A percentile compares a stretch with the other conserved stretches of the same genome.
phyloP scores from a whole-genome alignment of 805 yeast genomes.

The Yarrowia deformans region DNA sequence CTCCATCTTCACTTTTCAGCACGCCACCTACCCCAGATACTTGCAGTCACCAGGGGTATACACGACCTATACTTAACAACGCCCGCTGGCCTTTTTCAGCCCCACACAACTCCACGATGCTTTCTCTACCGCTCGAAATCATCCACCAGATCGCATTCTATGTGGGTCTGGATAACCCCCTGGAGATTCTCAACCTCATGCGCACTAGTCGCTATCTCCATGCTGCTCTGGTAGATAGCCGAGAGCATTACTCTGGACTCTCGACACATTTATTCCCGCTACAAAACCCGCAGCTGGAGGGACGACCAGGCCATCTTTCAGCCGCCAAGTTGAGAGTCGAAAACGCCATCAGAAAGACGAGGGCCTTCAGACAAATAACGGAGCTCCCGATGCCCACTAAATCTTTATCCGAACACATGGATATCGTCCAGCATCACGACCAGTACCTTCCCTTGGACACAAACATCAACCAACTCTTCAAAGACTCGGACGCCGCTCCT shows the following conservation, averaged over 20 bases:
- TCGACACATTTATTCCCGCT: conserved; percentile 16
- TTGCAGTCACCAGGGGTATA: neutral
- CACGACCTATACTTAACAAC: neutral
- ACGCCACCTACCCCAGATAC: neutral
- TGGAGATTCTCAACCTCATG: conserved; percentile 13
- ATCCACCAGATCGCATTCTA: conserved; percentile 12
- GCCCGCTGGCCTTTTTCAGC: neutral
- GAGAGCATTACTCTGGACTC: conserved; percentile 14
- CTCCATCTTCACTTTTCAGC: neutral
- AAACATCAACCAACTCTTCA: neutral
- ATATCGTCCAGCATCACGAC: conserved; percentile 9
- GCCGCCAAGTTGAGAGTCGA: conserved; percentile 8
- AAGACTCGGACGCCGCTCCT: conserved; percentile 24
- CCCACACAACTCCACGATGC: neutral
- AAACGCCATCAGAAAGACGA: neutral
- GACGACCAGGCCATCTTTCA: neutral
- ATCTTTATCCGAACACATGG: neutral
- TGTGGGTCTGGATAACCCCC: neutral
- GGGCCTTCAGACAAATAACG: conserved; percentile 1
- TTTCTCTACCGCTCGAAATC: conserved; percentile 22
- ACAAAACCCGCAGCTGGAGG: conserved; percentile 20
- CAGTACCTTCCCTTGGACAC: neutral
- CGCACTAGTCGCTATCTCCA: conserved; percentile 7
- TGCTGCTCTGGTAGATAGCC: conserved; percentile 12
- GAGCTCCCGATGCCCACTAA: neutral